phyloP scores from a whole-genome alignment of 306 rosid species.

The Geum urbanum region DNA sequence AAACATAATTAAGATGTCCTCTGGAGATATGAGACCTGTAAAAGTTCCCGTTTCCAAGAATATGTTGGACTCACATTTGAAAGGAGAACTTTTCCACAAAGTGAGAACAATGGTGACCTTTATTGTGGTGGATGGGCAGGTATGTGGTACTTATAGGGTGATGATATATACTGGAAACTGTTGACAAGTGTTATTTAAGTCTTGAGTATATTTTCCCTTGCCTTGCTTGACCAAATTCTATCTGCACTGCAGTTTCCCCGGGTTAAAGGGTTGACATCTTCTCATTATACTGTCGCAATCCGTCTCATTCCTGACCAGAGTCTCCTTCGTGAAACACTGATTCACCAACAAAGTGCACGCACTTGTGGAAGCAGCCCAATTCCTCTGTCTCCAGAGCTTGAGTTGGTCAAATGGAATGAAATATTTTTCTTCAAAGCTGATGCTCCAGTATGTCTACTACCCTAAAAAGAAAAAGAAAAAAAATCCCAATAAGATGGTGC shows the following conservation, averaged over 20 bases:
- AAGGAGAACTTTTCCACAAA: constrained; percentile 53
- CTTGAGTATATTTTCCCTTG: not conserved
- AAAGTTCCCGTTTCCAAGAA: constrained; percentile 90
- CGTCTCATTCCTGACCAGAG: constrained; percentile 61
- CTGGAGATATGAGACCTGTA: constrained; percentile 85
- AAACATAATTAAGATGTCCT: constrained; percentile 67
- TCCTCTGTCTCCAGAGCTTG: constrained; percentile 50
- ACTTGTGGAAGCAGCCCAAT: constrained; percentile 70
- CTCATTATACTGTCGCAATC: constrained; percentile 65
- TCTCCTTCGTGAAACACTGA: constrained; percentile 36
- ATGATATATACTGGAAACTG: not conserved
- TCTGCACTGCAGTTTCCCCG: constrained; percentile 63
- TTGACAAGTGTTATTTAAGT: not conserved
- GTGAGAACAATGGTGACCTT: constrained; percentile 65
- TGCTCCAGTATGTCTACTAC: constrained; percentile 51
- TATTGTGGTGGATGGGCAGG: constrained; percentile 78
- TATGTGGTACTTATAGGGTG: constrained; percentile 18
- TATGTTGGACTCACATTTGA: constrained; percentile 85
- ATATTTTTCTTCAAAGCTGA: constrained; percentile 92
- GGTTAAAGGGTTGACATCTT: constrained; percentile 54
- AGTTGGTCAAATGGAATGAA: constrained; percentile 86
- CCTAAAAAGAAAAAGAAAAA: not conserved
- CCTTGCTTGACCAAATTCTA: constrained; percentile 8
- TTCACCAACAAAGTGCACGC: constrained; percentile 82
- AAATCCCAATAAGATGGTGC: constrained; percentile 8